phyloP scores from a whole-genome alignment of 2,329 filamentous ascomycete species.

The Colletotrichum navitas region DNA sequence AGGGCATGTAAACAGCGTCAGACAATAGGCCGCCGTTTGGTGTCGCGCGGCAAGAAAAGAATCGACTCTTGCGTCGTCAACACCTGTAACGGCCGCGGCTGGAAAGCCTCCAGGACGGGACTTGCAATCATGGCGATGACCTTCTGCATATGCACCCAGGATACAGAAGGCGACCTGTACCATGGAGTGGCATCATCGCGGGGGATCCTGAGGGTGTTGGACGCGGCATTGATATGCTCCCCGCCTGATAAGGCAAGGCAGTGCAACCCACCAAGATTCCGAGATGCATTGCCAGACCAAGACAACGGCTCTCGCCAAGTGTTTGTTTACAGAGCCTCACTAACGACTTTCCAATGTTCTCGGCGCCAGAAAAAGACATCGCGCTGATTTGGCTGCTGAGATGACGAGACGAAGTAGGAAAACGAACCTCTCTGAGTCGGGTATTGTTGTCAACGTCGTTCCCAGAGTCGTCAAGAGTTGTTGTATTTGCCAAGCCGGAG shows the following conservation, averaged over 20 bases:
- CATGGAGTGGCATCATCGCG: not conserved
- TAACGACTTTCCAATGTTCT: not conserved
- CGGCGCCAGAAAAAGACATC: not conserved
- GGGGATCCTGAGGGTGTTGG: not conserved
- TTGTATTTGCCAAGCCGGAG: slow-evolving; percentile 3
- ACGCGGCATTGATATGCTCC: not conserved
- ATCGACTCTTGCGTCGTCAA: not conserved
- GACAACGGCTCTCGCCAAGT: not conserved
- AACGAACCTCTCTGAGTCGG: not conserved
- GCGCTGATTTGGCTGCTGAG: too few relatives aligned
- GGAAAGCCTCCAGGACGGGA: not conserved
- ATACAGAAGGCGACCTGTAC: not conserved
- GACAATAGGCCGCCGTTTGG: too few relatives aligned
- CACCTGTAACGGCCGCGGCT: not conserved
- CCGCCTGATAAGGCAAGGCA: slow-evolving; percentile 7
- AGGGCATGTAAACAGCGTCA: too few relatives aligned
- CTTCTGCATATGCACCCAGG: not conserved
- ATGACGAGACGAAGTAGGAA: not conserved
- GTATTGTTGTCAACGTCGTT: not conserved
- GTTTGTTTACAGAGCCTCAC: slow-evolving; percentile 11
- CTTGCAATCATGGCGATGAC: not conserved
- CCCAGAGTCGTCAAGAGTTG: not conserved
- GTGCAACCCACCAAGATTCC: slow-evolving; percentile 13
- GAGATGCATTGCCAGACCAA: not conserved
- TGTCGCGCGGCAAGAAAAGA: too few relatives aligned